phyloP scores from a whole-genome alignment of 225 moss, liverwort and hornwort species.

The Marchantia paleacea region DNA sequence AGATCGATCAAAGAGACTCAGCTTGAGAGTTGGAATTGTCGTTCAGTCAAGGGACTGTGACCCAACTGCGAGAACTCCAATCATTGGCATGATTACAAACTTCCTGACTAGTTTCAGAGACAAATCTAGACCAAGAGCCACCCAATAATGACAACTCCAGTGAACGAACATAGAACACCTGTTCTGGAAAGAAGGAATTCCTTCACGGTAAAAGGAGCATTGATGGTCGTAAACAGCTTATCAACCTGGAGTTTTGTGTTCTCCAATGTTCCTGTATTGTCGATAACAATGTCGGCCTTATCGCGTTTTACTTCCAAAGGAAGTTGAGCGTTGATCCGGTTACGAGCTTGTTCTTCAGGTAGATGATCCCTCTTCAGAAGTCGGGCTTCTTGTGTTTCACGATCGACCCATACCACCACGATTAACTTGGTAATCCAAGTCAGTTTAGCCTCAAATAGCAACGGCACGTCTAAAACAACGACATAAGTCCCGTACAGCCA shows the following conservation, averaged over 20 bases:
- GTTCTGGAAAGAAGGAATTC: constrained; percentile 57
- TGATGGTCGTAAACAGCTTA: constrained; percentile 44
- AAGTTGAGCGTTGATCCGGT: constrained; percentile 66
- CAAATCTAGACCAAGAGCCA: constrained; percentile 21
- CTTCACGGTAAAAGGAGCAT: constrained; percentile 47
- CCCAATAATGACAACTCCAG: constrained; percentile 37
- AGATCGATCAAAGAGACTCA: too few relatives aligned
- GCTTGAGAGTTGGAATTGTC: too few relatives aligned
- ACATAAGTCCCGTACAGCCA: constrained; percentile 71
- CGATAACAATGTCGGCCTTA: constrained; percentile 59
- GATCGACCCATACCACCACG: constrained; percentile 80
- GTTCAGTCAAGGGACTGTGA: too few relatives aligned
- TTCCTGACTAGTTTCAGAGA: not conserved
- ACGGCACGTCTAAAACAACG: constrained; percentile 75
- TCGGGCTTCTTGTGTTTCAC: constrained; percentile 60
- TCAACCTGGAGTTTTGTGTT: constrained; percentile 54
- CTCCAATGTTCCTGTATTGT: constrained; percentile 69
- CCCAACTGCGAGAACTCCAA: too few relatives aligned
- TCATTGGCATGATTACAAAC: too few relatives aligned
- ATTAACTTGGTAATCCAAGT: constrained; percentile 61
- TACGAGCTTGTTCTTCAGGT: constrained; percentile 53
- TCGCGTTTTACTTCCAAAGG: constrained; percentile 61
- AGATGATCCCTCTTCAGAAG: constrained; percentile 57
- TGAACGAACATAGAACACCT: constrained; percentile 44
- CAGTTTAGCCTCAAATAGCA: constrained; percentile 78